Percentiles rank a stretch among this genome's conserved stretches.
Conservation (phyloP, 73 alveolate genomes). For the Blepharisma stoltei region DNA sequence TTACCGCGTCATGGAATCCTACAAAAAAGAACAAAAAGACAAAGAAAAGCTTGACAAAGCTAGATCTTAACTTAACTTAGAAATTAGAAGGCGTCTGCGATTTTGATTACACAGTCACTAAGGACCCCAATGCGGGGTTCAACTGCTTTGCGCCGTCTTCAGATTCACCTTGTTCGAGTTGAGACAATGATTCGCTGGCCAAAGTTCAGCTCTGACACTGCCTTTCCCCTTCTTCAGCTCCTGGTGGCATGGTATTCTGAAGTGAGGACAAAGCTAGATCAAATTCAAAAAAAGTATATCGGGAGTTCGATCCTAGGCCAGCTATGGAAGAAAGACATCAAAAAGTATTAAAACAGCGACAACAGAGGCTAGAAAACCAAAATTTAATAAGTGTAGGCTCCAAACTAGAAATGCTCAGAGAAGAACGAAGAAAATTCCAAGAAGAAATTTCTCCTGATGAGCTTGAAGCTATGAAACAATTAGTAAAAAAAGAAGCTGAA, state of each 20-base stretch:
- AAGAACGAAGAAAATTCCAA: not conserved
- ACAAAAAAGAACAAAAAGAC: slow-evolving; percentile 5
- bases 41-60: slow-evolving; percentile 10
- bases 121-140: no score
- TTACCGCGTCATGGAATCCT: not conserved
- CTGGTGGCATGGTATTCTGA: no score
- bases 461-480: not conserved
- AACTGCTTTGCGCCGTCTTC: no score
- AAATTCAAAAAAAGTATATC: not conserved
- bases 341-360: not conserved
- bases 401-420: slow-evolving; percentile 14
- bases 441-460: slow-evolving; percentile 23
- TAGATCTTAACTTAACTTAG: no score
- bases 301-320: slow-evolving; percentile 9
- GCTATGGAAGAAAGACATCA: slow-evolving; percentile 24
- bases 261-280: no score
- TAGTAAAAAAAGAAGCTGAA: slow-evolving; percentile 22
- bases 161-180: no score
- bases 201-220: no score
- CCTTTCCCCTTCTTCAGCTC: no score
- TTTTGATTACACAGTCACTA: no score
- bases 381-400: not conserved
- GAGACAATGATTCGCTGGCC: no score
- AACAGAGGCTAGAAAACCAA: not conserved
- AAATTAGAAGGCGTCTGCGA: no score